These are phyloP conservation scores for Emergomyces orientalis DNA, from an alignment of 2,329 filamentous ascomycete species.

Conservation along the genomic window DNA sequence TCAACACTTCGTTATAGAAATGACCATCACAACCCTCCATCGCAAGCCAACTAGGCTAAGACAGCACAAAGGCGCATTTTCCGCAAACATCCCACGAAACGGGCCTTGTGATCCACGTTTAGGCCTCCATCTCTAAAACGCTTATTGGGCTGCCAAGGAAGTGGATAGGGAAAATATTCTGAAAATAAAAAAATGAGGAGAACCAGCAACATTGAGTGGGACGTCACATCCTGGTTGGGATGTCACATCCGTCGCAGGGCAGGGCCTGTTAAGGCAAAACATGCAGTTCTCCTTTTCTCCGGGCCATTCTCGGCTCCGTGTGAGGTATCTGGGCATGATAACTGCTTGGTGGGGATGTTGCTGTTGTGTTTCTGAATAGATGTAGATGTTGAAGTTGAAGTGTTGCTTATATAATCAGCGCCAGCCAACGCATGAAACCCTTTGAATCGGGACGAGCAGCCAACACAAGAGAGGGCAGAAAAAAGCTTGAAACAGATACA, in stretches of 20 bases:
- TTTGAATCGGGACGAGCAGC: no score
- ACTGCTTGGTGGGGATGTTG: not conserved
- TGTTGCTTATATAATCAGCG: not conserved
- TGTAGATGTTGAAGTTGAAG: no score
- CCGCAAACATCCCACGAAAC: not conserved
- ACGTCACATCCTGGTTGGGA: no score
- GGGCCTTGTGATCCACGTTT: conserved; percentile 7
- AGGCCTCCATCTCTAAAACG: not conserved
- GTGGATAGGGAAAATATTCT: not conserved
- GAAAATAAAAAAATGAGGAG: not conserved
- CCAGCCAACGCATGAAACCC: no score
- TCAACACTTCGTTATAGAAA: not conserved
- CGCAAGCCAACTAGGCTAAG: not conserved
- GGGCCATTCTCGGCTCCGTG: not conserved
- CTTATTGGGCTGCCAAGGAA: not conserved
- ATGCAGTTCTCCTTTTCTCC: not conserved
- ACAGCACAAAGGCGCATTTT: not conserved
- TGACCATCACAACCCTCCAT: not conserved
- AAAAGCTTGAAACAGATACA: not conserved
- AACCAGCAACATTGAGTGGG: not conserved
- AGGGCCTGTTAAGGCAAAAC: not conserved
- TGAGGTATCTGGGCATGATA: not conserved
- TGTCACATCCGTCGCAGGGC: not conserved
- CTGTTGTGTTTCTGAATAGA: not conserved
- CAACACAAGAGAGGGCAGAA: no score